Percentiles rank a stretch among this genome's conserved stretches.
phyloP scores from a whole-genome alignment of 2,329 filamentous ascomycete species.

The Podosphaera xanthii region DNA sequence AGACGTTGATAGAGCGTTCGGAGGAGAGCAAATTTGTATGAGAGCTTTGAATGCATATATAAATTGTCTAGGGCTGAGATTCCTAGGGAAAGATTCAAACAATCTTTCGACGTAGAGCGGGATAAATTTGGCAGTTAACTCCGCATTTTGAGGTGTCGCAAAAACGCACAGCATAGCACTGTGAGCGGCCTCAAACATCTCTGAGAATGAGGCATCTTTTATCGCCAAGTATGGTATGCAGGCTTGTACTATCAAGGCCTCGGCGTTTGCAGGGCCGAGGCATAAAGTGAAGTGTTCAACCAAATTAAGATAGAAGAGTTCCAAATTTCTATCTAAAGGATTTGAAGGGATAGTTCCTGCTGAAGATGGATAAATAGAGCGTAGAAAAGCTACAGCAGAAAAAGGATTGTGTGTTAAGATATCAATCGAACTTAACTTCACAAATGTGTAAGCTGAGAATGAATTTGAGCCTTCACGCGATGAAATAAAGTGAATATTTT shows the following conservation, averaged over 20 bases:
- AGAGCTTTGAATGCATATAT: conserved; percentile 47
- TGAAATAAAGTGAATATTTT: conserved; percentile 45
- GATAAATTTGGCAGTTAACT: conserved; percentile 35
- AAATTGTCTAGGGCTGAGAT: conserved; percentile 45
- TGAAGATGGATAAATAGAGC: conserved; percentile 12
- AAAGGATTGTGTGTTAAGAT: conserved; percentile 39
- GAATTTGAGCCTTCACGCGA: conserved; percentile 38
- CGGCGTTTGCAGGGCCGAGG: conserved; percentile 30
- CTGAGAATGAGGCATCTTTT: conserved; percentile 24
- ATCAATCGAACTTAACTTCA: conserved; percentile 45
- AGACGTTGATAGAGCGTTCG: conserved; percentile 33
- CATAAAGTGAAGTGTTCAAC: conserved; percentile 44
- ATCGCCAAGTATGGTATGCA: conserved; percentile 34
- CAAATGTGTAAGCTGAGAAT: conserved; percentile 48
- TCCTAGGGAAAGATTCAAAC: conserved; percentile 41
- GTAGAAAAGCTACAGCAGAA: conserved; percentile 34
- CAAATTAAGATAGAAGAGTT: conserved; percentile 53
- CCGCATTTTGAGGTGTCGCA: conserved; percentile 38
- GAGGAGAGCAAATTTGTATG: conserved; percentile 40
- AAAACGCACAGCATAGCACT: conserved; percentile 47
- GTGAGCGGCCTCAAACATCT: conserved; percentile 51
- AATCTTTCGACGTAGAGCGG: conserved; percentile 47
- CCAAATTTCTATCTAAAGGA: conserved; percentile 39
- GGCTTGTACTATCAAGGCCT: conserved; percentile 36
- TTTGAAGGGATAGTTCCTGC: conserved; percentile 35